Conservation (phyloP, 169 alveolate species). For the Plasmodium knowlesi region DNA sequence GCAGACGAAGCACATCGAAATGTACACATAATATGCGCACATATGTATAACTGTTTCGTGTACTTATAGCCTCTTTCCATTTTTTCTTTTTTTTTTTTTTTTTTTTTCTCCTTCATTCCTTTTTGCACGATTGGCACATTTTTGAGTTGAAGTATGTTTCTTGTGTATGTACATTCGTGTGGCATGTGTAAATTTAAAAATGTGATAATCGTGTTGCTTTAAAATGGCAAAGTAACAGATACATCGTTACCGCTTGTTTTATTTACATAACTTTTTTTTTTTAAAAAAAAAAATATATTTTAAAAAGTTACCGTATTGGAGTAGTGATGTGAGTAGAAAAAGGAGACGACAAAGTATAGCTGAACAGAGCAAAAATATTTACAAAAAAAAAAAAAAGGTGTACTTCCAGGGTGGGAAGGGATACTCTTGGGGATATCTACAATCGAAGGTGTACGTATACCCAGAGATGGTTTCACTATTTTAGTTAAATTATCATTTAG, state of each 20-base stretch:
- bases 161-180: background rate
- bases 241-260: background rate
- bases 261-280: background rate
- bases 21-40: background rate
- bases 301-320: background rate
- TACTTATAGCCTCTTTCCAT: background rate
- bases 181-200: background rate
- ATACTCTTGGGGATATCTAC: background rate
- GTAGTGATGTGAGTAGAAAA: background rate
- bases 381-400: background rate
- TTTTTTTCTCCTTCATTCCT: background rate
- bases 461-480: background rate
- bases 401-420: background rate
- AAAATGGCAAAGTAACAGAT: background rate
- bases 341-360: background rate
- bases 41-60: background rate
- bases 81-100: background rate
- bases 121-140: slow-evolving; percentile 1
- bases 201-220: background rate
- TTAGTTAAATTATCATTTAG: background rate
- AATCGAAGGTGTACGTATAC: background rate
- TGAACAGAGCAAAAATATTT: background rate
- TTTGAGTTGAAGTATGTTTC: background rate
- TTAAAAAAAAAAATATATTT: background rate
- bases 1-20: background rate